Conservation (phyloP, 2,329 filamentous ascomycete species). For the Colletotrichum sp. region DNA sequence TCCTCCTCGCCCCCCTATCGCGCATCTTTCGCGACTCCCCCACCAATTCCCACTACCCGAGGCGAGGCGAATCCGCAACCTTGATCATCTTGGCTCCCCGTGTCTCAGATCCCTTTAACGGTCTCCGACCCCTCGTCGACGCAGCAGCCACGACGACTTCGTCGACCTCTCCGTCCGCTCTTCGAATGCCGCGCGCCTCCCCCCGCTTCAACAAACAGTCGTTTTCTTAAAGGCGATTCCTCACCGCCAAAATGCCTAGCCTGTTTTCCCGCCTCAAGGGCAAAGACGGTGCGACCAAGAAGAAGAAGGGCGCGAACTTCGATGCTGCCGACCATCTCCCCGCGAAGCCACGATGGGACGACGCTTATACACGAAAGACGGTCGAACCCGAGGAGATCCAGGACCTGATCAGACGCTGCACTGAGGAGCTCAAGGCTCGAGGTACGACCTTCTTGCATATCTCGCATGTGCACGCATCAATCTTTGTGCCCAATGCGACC, state of each 20-base stretch:
- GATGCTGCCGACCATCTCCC: conserved; percentile 59
- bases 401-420: conserved; percentile 84
- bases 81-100: neutral
- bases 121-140: conserved; percentile 1
- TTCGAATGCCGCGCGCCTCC: conserved; percentile 11
- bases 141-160: neutral
- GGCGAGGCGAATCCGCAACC: neutral
- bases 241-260: conserved; percentile 54
- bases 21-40: neutral
- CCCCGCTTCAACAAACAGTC: neutral
- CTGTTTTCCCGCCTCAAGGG: conserved; percentile 73
- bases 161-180: neutral
- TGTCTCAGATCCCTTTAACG: conserved; percentile 4
- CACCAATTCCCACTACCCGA: neutral
- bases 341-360: conserved; percentile 81
- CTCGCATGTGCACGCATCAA: conserved; percentile 17
- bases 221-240: neutral
- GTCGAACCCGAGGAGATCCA: conserved; percentile 91
- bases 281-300: conserved; percentile 70
- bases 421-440: conserved; percentile 90
- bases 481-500: conserved; percentile 11
- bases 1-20: neutral
- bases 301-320: conserved; percentile 69
- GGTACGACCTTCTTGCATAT: conserved; percentile 62
- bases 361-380: conserved; percentile 82